Conservation (phyloP, 805 yeast genomes). For the Yarrowia keelungensis region DNA sequence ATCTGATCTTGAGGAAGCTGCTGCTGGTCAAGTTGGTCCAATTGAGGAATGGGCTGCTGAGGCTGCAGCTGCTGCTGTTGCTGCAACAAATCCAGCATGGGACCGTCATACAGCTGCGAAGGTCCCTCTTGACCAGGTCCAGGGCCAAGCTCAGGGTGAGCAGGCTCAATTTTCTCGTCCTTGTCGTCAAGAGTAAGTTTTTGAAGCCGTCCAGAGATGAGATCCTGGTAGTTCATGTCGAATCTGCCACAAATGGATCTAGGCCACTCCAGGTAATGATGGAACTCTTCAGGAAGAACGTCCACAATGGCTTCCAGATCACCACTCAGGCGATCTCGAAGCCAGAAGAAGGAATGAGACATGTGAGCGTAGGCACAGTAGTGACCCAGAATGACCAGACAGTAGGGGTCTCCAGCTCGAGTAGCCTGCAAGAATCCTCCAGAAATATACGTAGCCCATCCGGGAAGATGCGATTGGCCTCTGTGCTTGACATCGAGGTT, state of each 20-base stretch:
- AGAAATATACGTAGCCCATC: slow-evolving; percentile 36
- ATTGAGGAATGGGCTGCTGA: slow-evolving; percentile 8
- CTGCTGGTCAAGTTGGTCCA: slow-evolving; percentile 1
- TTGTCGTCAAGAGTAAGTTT: slow-evolving; percentile 16
- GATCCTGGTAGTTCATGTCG: slow-evolving; percentile 26
- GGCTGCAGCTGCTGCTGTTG: slow-evolving; percentile 15
- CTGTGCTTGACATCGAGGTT: slow-evolving; percentile 31
- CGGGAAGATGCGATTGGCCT: slow-evolving; percentile 36
- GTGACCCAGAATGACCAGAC: slow-evolving; percentile 32
- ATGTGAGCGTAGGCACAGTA: slow-evolving; percentile 35
- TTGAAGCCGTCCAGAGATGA: slow-evolving; percentile 10
- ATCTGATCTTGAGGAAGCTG: slow-evolving; percentile 3
- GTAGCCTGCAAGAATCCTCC: slow-evolving; percentile 22
- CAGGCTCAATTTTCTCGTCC: slow-evolving; percentile 20
- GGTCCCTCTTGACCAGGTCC: background rate
- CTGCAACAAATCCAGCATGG: slow-evolving; percentile 5
- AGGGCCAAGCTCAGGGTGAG: background rate
- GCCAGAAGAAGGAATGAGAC: slow-evolving; percentile 30
- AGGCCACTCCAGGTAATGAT: slow-evolving; percentile 34
- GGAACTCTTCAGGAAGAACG: slow-evolving; percentile 27
- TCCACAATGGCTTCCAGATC: slow-evolving; percentile 28
- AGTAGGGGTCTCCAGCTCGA: slow-evolving; percentile 31
- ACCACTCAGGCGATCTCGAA: slow-evolving; percentile 22
- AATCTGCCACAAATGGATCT: slow-evolving; percentile 4
- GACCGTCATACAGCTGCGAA: background rate